Base-by-base conservation (phyloP, 257 asterid genomes). In the Salvia hispanica region DNA sequence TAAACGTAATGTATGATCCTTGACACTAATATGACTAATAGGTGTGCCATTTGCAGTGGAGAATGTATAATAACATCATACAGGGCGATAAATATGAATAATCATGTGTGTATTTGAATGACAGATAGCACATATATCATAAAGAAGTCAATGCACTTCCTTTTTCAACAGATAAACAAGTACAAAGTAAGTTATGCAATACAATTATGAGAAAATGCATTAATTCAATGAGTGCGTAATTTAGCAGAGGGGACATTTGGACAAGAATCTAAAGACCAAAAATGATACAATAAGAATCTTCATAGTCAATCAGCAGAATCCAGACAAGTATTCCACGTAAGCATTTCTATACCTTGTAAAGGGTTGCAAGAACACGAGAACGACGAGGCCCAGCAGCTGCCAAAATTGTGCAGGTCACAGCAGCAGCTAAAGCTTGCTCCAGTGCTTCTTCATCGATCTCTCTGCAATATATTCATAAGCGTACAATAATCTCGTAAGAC, bases 321-420 rank as follows among this genome's bases (percentile, higher is more conserved):
- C n/a, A 40, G 28, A 39, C 37, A 73, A 11, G 18, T 21, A 33
- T 50, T 13, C 47, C 42, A 66, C 31, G 52, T 47, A 58, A 64
- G 58, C 64, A 55, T 52, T 56, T 53, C 28, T 18, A 37, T 78
- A 92, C 98, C 92, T 90, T 92, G 84, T 92, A 92, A 70, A 90
- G 76, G 50, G 98, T 92, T 62, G 98, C 98, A 77, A 92, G 97
- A 67, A 92, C 98, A 62, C 96, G 96, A 68, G 98, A 76, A 42
- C 96, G 90, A 62, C 90, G 96, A 73, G 97, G 96, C 66, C 97
- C 97, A 10, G 97, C 97, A 16, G 95, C 97, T 58, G 97, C 98
- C 90, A 92, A 80, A 74, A 90, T 92, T 61, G 96, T 90, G 90
- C 97, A 90, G 42, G 97, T 90, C 48, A 90, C 92, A 31, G 97